Conservation (phyloP, 345 rosid genomes). For the Aethionema arabicum region DNA sequence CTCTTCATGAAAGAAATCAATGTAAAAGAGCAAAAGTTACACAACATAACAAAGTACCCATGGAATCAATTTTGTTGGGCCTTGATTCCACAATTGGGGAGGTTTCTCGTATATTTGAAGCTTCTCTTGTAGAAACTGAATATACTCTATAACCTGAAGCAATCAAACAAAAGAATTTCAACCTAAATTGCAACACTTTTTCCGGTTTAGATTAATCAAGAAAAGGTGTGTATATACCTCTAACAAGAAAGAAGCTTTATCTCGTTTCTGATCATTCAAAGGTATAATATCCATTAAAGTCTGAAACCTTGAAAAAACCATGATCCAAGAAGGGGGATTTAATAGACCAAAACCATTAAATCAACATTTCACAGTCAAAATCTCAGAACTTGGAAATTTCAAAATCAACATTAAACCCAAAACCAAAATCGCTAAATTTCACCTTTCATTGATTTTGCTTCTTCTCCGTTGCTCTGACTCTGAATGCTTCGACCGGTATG, state of each 20-base stretch:
- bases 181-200: conserved; percentile 1
- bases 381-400: background rate
- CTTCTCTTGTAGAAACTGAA: conserved; percentile 72
- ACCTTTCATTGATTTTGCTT: conserved; percentile 88
- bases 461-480: conserved; percentile 89
- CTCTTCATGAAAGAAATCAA: background rate
- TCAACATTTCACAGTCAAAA: background rate
- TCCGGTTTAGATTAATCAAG: conserved; percentile 1
- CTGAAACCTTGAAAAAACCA: conserved; percentile 61
- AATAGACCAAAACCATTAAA: background rate
- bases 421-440: background rate
- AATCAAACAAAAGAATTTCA: background rate
- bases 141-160: conserved; percentile 73
- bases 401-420: background rate
- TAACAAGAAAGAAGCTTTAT: conserved; percentile 77
- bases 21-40: background rate
- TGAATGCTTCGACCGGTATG: conserved; percentile 68
- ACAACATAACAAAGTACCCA: conserved; percentile 50
- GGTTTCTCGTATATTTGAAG: conserved; percentile 70
- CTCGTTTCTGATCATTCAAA: conserved; percentile 77
- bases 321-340: background rate
- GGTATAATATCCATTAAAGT: conserved; percentile 77
- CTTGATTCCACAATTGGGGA: conserved; percentile 60
- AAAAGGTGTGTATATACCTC: conserved; percentile 46
- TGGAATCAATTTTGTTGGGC: conserved; percentile 57